Conservation (phyloP, 257 asterid genomes). For the Lycium ferocissimum region DNA sequence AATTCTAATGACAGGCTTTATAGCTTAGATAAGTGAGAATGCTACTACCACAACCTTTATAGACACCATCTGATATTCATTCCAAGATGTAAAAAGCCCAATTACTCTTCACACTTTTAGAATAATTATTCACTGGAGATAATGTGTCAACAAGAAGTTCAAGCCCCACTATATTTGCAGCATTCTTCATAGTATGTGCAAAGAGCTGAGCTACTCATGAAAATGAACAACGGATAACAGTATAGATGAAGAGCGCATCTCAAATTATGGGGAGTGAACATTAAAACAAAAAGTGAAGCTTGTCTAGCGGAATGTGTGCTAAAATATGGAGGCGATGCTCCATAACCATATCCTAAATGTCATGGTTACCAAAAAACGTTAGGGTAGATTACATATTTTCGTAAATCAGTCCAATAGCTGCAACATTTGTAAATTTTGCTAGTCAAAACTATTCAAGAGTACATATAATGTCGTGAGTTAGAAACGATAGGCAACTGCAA, state of each 20-base stretch:
- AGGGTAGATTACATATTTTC: neutral
- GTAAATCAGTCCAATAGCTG: neutral
- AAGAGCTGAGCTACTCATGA: neutral
- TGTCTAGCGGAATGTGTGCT: neutral
- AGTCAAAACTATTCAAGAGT: neutral
- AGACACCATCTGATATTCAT: conserved; percentile 15
- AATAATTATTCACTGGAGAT: conserved; percentile 16
- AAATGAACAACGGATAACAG: conserved; percentile 11
- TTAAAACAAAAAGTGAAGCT: neutral
- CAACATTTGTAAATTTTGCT: neutral
- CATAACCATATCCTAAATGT: neutral
- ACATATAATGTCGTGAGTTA: neutral
- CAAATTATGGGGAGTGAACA: neutral
- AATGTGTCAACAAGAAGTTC: conserved; percentile 12
- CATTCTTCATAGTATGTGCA: neutral
- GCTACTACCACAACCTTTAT: neutral
- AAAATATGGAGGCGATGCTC: neutral
- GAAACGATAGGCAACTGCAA: neutral
- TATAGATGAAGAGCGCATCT: neutral
- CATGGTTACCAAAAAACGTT: neutral
- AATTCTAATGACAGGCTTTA: neutral
- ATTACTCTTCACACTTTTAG: neutral
- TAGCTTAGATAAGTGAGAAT: conserved; percentile 20
- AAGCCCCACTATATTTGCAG: conserved; percentile 8
- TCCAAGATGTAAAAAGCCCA: conserved; percentile 12